Base-by-base conservation (phyloP, 139 green algal species). In the Diplosphaera chodatii region DNA sequence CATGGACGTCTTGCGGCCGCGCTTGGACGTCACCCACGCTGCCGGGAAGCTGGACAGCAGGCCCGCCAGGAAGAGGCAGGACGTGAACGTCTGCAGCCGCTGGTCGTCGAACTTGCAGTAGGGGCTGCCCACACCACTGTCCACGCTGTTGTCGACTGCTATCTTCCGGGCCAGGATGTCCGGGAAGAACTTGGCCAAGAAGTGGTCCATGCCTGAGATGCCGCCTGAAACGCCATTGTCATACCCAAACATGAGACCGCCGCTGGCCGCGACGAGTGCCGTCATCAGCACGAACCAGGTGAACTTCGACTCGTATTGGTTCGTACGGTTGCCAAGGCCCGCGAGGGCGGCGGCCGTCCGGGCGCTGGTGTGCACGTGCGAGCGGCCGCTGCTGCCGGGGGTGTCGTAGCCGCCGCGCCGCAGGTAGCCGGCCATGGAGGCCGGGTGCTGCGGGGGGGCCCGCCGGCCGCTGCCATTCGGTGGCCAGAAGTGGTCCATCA, bases 31-130 rank as follows among this genome's bases (percentile, higher is more conserved):
- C 10, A 59, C 48, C 48, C 48, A 59, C 3, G 48, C 48, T 10
- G 48, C 48, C 25, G 48, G 48, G 48, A 70, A 40, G 34, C 34
- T 33, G 33, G 30, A 6, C 22, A 70, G 13, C 34, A 62, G n/a
- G 4, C 34, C 66, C 6, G 66, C 66, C 21, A 70, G 48, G 34
- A 70, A 94, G 4, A 94, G 77, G 55, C 73, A 84, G 40, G 81
- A 89, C 1, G 88, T 93, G 75, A 93, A 93, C 32, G 88, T 78
- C 75, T 90, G 81, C 41, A 93, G 81, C 30, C 72, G 74, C 68
- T 91, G 85, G 67, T 84, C 70, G 63, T 91, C 70, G 63, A 74
- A 86, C 71, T 86, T 82, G 79, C 74, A 78, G 63, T 74, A 78
- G 31, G 74, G 74, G 31, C n/a, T 63, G 34, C 23, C 34, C 3